These are phyloP conservation scores for Rhodotorula sp. DNA, from an alignment of 1,284 basidiomycete species.

Conservation along the genomic window DNA sequence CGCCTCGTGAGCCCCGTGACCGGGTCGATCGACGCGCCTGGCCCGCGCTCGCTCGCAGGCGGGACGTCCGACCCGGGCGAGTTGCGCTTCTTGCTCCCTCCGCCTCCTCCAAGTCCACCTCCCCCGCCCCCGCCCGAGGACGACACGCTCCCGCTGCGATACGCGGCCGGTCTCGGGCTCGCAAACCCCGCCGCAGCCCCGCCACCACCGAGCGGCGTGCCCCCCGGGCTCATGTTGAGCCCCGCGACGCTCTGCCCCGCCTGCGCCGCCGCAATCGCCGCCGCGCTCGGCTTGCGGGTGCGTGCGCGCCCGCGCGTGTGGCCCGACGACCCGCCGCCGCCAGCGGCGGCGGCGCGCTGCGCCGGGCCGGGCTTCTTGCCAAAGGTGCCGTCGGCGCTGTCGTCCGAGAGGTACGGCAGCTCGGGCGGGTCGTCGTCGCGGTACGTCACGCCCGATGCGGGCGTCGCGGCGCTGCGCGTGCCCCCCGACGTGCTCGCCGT, in stretches of 20 bases:
- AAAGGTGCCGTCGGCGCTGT: constrained; percentile 9
- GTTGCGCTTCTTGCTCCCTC: neutral
- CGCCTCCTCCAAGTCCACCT: too few relatives aligned
- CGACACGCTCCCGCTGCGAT: too few relatives aligned
- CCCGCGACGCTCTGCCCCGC: neutral
- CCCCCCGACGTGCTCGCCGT: too few relatives aligned
- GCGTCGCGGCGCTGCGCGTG: neutral
- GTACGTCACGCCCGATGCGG: neutral
- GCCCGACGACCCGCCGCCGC: neutral
- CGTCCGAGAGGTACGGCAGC: constrained; percentile 2
- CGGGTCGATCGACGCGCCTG: constrained; percentile 10
- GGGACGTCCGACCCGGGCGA: neutral
- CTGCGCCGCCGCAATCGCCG: neutral
- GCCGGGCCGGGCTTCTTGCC: neutral
- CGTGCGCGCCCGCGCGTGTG: neutral
- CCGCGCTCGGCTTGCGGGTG: neutral
- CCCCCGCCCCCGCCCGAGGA: neutral
- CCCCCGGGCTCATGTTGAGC: neutral
- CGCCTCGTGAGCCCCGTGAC: constrained; percentile 8
- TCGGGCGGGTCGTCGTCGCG: constrained; percentile 2
- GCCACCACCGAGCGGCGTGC: too few relatives aligned
- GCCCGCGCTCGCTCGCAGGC: neutral
- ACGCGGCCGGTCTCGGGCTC: neutral
- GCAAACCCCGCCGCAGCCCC: neutral
- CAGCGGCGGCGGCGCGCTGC: neutral